Base-by-base conservation (phyloP, 2,329 filamentous ascomycete genomes). In the Alternaria alternata region DNA sequence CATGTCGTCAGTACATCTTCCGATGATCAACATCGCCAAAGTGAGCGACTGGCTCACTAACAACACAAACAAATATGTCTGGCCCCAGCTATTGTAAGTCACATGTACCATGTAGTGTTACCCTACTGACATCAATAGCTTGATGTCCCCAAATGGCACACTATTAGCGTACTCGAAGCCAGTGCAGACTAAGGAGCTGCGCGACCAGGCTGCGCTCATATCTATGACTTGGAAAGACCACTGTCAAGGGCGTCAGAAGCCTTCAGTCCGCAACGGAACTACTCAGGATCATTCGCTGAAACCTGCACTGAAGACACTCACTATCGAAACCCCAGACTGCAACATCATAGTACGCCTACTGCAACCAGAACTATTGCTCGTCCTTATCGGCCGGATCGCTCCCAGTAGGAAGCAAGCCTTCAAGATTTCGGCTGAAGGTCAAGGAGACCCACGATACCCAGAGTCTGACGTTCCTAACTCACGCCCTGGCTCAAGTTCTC, bases 141-240 rank as follows among this genome's bases (percentile, higher is more conserved):
- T 84, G 55, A 85, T 84, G 80, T 84, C 82, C 30, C 81, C 81
- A 22, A 84, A 83, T 65, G 83, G 82, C 62, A 84, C 81, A 2
- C 70, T 85, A 20, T 74, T 85, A 51, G 82, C 83, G 43, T 83
- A 84, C 68, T 83, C 79, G 18, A 80, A 79, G 22, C 81, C 82
- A 12, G 76, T 79, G n/a, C 78, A 84, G 62, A 81, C 82, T 67
- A 80, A 80, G 61, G 79, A 82, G 61, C 75, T 84, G 32, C 80
- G 83, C 41, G 82, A 82, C 57, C 81, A 83, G 65, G 82, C 81
- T 22, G 81, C 83, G 7, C 70, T 83, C 48, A 79, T 83, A 8
- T 82, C 81, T 22, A 80, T 84, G 63, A 78, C 79, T 9, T 84
- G 82, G 83, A 83, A 83, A 70, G 82, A 84, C 48, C 74, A 82